A percentile compares a stretch with the other conserved stretches of the same genome.
Evolutionary conservation across 2,329 filamentous ascomycete genomes (phyloP).

Genomic region (Diaporthe australafricana): DNA sequence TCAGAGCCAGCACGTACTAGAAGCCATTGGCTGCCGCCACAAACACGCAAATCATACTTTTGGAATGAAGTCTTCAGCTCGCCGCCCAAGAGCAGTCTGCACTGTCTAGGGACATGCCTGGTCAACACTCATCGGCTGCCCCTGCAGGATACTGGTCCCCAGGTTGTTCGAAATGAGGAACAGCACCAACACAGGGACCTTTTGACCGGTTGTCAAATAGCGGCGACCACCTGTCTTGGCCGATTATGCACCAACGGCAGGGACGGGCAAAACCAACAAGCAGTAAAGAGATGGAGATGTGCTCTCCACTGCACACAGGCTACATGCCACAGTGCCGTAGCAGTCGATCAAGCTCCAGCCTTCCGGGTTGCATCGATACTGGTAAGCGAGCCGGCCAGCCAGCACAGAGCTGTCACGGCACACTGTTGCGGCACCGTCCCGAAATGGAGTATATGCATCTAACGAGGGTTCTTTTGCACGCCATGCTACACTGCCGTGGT

Average conservation of each 20-base stretch:
- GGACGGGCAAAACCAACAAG: not conserved
- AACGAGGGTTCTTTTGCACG: conserved; percentile 30
- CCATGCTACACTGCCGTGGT: conserved; percentile 13
- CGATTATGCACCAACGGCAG: not conserved
- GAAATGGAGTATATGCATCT: not conserved
- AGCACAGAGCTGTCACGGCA: not conserved
- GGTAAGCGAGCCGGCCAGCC: not conserved
- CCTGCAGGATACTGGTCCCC: not conserved
- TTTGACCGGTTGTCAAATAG: not conserved
- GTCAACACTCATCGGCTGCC: not conserved
- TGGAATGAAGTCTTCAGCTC: not conserved
- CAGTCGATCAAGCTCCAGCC: not conserved
- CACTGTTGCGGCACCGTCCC: not conserved
- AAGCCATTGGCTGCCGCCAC: not conserved
- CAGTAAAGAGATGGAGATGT: not conserved
- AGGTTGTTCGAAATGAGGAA: not conserved
- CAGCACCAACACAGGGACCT: not conserved
- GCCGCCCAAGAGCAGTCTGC: not conserved
- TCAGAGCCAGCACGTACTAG: not conserved
- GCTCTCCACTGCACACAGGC: not conserved
- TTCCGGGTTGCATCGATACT: conserved; percentile 5
- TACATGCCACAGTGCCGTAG: not conserved
- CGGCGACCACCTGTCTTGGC: conserved; percentile 5
- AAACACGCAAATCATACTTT: not conserved
- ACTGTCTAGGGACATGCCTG: not conserved